Evolutionary conservation across 148 eudicot genomes (phyloP).

Genomic region (Camellia lanceoleosa): DNA sequence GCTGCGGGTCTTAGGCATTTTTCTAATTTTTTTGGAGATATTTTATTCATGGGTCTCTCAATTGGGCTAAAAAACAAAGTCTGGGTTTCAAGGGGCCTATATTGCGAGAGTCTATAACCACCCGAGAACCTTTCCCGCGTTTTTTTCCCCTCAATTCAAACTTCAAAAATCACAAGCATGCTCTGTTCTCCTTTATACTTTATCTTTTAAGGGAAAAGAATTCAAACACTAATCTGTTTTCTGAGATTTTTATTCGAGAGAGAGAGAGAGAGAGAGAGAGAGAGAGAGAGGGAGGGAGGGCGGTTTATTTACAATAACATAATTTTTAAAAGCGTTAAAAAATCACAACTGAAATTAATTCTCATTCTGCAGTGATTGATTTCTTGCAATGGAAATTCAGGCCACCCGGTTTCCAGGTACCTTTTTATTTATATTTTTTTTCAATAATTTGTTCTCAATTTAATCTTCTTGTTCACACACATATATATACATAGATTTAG

Average conservation of each 20-base stretch:
- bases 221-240: too few species aligned
- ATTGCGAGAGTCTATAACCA: conserved; percentile 7
- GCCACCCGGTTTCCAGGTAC: conserved; percentile 4
- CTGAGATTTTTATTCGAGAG: too few species aligned
- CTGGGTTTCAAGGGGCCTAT: background rate
- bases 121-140: background rate
- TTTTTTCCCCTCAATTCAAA: conserved; percentile 7
- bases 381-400: conserved; percentile 10
- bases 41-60: background rate
- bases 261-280: background rate
- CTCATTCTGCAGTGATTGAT: background rate
- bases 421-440: background rate
- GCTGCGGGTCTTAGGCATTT: too few species aligned
- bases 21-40: too few species aligned
- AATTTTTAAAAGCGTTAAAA: background rate
- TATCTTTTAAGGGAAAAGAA: too few species aligned
- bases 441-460: background rate
- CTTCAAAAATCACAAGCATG: background rate
- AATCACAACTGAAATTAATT: conserved; percentile 3
- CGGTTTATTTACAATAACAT: background rate
- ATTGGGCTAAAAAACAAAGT: background rate
- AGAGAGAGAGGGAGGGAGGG: background rate
- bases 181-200: background rate
- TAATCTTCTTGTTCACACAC: background rate
- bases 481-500: background rate